Evolutionary conservation across 1,139 yeast genomes (phyloP), one percentile per base, ranked within the genome.

Genomic region (Pichia sp.): DNA sequence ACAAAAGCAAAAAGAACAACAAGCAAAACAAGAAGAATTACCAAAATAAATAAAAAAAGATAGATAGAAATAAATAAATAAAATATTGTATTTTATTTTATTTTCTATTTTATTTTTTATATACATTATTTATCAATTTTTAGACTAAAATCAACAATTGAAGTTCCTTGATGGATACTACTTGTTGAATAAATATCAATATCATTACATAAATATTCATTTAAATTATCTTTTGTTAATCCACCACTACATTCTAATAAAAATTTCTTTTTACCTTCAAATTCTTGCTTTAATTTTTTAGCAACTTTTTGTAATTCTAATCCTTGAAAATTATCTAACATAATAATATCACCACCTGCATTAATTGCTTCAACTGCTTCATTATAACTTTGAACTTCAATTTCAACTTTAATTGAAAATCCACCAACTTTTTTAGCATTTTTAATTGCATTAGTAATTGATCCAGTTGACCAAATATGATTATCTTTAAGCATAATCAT

Each of bases 401-500:
- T 97, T 66, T 90, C 97, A 47, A 92, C 84, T 67, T 92, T 92
- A 43, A 85, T 75, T 2, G 96, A 79, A 68, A 90, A 90, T 3
- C 97, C 97, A 61, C 90, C 87, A 1, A 84, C 95, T 11, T 73
- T 69, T 49, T 87, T 76, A 1, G 97, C 97, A 51, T 76, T 74
- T 43, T 70, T 60, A 4, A 92, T 92, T 1, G 97, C 97, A 45
- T 76, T 71, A 7, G 95, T 86, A 57, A 90, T 90, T 39, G 95
- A 86, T 0, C 97, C 97, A 2, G 94, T 86, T 7, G 96, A 83
- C 78, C 92, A 84, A 46, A 90, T 78, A 64, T 92, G 97, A 67
- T 90, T 90, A 63, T 90, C 97, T 66, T 90, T 90, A 59, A 90
- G 77, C 97, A 90, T 90, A 4, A 90, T 94, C 97, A 90, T 90